Percentiles rank a stretch among this genome's conserved stretches.
These are phyloP conservation scores for Candida oleophila DNA, from an alignment of 805 yeast species.

Conservation along the genomic window DNA sequence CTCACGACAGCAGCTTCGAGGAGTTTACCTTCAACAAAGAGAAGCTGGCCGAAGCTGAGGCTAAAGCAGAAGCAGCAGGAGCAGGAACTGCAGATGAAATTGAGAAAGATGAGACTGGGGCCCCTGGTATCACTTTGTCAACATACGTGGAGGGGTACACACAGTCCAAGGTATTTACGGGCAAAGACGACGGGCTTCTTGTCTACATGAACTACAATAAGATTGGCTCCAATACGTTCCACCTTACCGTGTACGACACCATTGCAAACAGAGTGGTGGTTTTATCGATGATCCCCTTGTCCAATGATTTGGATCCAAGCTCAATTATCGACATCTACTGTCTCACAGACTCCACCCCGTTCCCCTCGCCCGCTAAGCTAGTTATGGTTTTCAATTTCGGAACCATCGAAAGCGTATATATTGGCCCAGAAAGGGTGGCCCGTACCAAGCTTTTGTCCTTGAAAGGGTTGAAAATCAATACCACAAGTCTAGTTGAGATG, in stretches of 20 bases:
- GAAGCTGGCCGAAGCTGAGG: constrained; percentile 1
- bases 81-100: background rate
- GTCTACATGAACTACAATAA: constrained; percentile 3
- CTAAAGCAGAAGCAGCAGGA: background rate
- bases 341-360: background rate
- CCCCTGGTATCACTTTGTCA: constrained; percentile 1
- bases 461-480: constrained; percentile 4
- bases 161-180: background rate
- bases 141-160: constrained; percentile 2
- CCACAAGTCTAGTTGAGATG: constrained; percentile 14
- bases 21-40: constrained; percentile 5
- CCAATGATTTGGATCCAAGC: constrained; percentile 1
- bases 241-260: constrained; percentile 11
- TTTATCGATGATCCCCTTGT: background rate
- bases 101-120: background rate
- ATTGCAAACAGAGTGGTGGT: constrained; percentile 9
- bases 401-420: constrained; percentile 9
- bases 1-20: constrained; percentile 17
- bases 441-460: constrained; percentile 4
- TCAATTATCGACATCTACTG: constrained; percentile 12
- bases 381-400: constrained; percentile 11
- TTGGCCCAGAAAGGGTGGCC: constrained; percentile 6
- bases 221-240: constrained; percentile 7
- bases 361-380: constrained; percentile 2
- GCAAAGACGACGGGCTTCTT: constrained; percentile 2